These are phyloP conservation scores for Draba incana DNA, from an alignment of 345 rosid genomes.

Conservation along the genomic window DNA sequence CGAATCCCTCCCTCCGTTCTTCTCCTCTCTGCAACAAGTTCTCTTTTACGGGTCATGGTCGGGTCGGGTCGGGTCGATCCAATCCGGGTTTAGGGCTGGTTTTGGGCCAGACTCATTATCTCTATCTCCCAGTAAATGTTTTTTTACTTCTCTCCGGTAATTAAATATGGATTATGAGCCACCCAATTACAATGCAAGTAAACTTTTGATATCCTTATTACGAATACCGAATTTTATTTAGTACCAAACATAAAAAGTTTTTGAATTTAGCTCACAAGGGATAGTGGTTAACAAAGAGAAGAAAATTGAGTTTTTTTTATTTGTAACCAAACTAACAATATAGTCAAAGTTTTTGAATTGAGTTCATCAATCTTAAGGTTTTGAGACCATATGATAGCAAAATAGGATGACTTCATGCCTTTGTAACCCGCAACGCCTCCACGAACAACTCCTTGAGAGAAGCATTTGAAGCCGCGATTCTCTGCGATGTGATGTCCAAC, in stretches of 20 bases:
- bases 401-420: slow-evolving; percentile 20
- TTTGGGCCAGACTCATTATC: too few species aligned
- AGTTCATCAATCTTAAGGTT: slow-evolving; percentile 5
- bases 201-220: too few species aligned
- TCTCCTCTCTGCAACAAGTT: slow-evolving; percentile 19
- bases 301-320: not conserved
- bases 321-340: slow-evolving; percentile 9
- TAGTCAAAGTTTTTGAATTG: not conserved
- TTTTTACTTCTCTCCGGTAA: too few species aligned
- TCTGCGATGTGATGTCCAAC: slow-evolving; percentile 74
- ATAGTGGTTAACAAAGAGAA: too few species aligned
- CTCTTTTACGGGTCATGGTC: slow-evolving; percentile 20
- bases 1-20: not conserved
- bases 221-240: too few species aligned
- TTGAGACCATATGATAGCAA: slow-evolving; percentile 8
- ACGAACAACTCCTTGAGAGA: slow-evolving; percentile 71
- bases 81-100: too few species aligned
- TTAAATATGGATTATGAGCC: not conserved
- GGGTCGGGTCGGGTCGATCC: slow-evolving; percentile 23
- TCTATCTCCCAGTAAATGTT: too few species aligned
- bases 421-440: slow-evolving; percentile 54
- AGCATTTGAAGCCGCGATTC: slow-evolving; percentile 89
- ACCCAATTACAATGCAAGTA: too few species aligned
- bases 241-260: too few species aligned
- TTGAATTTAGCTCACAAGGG: too few species aligned